These are phyloP conservation scores for Penicillium coffeae DNA, from an alignment of 495 filamentous ascomycete genomes.

Conservation along the genomic window DNA sequence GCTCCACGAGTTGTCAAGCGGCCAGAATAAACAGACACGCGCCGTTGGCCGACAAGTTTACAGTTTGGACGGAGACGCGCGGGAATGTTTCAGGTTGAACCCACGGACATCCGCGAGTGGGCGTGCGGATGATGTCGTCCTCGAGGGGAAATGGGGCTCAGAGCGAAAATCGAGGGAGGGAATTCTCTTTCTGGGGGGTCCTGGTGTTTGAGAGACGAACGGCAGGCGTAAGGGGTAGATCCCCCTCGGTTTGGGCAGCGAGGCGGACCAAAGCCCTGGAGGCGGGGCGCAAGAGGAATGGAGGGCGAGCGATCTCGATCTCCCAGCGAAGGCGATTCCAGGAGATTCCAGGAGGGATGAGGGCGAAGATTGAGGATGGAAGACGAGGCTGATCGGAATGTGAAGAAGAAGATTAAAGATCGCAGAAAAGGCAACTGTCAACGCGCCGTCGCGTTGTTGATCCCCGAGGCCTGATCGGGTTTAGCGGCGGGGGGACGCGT, in stretches of 20 bases:
- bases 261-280: slow-evolving; percentile 16
- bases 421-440: slow-evolving; percentile 11
- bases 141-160: slow-evolving; percentile 1
- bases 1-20: slow-evolving; percentile 13
- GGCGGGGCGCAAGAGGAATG: slow-evolving; percentile 10
- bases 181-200: slow-evolving; percentile 10
- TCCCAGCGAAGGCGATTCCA: neutral
- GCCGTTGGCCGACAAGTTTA: neutral
- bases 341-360: slow-evolving; percentile 1
- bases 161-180: neutral
- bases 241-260: slow-evolving; percentile 14
- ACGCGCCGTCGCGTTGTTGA: slow-evolving; percentile 34
- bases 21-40: slow-evolving; percentile 17
- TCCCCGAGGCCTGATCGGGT: slow-evolving; percentile 19
- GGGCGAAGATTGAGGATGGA: neutral
- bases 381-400: neutral
- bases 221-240: slow-evolving; percentile 24
- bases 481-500: slow-evolving; percentile 28
- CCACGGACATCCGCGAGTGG: slow-evolving; percentile 14
- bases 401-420: slow-evolving; percentile 2
- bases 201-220: slow-evolving; percentile 17
- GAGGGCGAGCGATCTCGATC: slow-evolving; percentile 1
- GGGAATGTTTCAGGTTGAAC: slow-evolving; percentile 23
- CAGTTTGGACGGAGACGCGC: slow-evolving; percentile 7
- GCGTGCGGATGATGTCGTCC: slow-evolving; percentile 7